Evolutionary conservation across 192 early-diverging fungal genomes (phyloP), one percentile per base, ranked within the genome.

Genomic region (Gaertneriomyces semiglobifer): DNA sequence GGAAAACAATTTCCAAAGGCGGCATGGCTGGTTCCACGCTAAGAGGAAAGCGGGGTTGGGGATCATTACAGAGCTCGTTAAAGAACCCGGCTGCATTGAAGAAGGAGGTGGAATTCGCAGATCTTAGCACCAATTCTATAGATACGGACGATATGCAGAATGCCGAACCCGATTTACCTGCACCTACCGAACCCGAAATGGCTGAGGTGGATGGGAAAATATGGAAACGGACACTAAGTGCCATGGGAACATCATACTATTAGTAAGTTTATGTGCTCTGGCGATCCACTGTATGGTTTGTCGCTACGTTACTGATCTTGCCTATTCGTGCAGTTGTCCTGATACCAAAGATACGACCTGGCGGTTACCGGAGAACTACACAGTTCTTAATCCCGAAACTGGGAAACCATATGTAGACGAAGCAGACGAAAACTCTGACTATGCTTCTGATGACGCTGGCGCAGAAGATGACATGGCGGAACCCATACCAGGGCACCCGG

Each of bases 171-270:
- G 11, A 18, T 16, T 19, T 56, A 4, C 12, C 20, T 19, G 53
- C 25, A 62, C 42, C 16, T 4, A 38, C 44, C 48, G 69, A 81
- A 42, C 82, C 82, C 12, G 82, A 81, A 6, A 68, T 71, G 43
- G 82, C 81, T 25, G 75, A 81, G 44, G 78, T 79, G 14, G 33
- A 62, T n/a, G 82, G 82, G 1, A 58, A 60, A 16, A 66, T 79
- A 5, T 81, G 75, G 72, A 79, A 76, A 51, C 53, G 68, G 42
- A 60, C 82, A 2, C 38, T 74, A 7, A 71, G 79, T n/a, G 79
- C 82, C n/a, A 79, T 69, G 58, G 75, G 71, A 39, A 41, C 16
- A 8, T 43, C 62, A 7, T 84, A 81, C 61, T 84, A 81, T 63
- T 80, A 57, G 82, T 84, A 71, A 69, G 77, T 62, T 8, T 64